These are phyloP conservation scores for Ascochyta viciae-villosae DNA, from an alignment of 2,329 filamentous ascomycete species.

Conservation along the genomic window DNA sequence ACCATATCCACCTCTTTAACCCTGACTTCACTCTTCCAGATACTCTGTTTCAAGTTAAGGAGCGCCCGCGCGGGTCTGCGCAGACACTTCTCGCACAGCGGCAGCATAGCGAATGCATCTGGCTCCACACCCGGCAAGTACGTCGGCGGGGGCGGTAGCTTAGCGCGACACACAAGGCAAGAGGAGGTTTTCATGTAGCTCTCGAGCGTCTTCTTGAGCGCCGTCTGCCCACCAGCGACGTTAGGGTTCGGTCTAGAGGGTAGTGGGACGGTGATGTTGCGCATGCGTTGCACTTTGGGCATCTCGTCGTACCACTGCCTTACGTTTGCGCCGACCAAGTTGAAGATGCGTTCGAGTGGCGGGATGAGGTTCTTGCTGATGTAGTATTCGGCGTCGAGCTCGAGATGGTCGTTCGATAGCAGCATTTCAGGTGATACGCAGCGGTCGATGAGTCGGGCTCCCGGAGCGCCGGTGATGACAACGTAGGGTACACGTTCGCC, in stretches of 20 bases:
- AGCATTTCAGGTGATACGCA: constrained; percentile 88
- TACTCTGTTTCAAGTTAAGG: constrained; percentile 66
- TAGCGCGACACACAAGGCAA: constrained; percentile 77
- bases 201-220: constrained; percentile 78
- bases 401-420: constrained; percentile 75
- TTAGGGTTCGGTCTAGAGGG: constrained; percentile 19
- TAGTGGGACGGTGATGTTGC: constrained; percentile 59
- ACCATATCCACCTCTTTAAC: constrained; percentile 70
- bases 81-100: constrained; percentile 67
- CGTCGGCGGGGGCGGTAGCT: constrained; percentile 54
- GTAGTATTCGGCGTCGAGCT: constrained; percentile 95
- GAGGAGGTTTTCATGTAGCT: constrained; percentile 85
- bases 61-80: constrained; percentile 66
- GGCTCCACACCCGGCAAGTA: constrained; percentile 21
- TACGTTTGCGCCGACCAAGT: constrained; percentile 91
- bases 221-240: constrained; percentile 33
- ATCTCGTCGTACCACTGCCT: constrained; percentile 94
- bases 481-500: constrained; percentile 96
- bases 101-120: constrained; percentile 38
- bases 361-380: constrained; percentile 95
- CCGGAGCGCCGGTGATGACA: constrained; percentile 86
- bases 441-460: constrained; percentile 83
- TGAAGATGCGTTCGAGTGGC: constrained; percentile 94
- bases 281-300: constrained; percentile 84
- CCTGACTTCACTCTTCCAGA: constrained; percentile 69